Base-by-base conservation (phyloP, 139 green algal species). In the Desmodesmus armatus region DNA sequence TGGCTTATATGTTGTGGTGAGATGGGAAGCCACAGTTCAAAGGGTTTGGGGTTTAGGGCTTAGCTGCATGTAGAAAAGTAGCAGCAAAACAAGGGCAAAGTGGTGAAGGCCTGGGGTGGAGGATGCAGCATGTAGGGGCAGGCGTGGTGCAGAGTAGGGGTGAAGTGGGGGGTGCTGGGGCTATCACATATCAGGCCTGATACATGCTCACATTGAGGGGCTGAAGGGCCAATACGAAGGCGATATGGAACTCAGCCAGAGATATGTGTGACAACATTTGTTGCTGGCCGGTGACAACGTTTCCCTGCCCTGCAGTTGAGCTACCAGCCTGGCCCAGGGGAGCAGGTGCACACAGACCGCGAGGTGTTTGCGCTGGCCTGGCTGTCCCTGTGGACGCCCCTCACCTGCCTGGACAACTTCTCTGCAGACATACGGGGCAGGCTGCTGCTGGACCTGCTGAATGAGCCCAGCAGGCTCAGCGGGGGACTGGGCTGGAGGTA, bases 1-100 rank as follows among this genome's bases (percentile, higher is more conserved):
- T 39, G 82, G 82, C 2, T 87, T 87, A 6, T 87, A 87, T 44
- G 82, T 87, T 58, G 82, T 87, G 80, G 65, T 85, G 49, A 78
- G 80, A 5, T n/a, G n/a, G n/a, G n/a, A n/a, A n/a, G n/a, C n/a
- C n/a, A n/a, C n/a, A n/a, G n/a, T n/a, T n/a, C n/a, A n/a, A n/a
- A n/a, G n/a, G n/a, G n/a, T n/a, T n/a, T n/a, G n/a, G n/a, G n/a
- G n/a, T n/a, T n/a, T n/a, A n/a, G n/a, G n/a, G n/a, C n/a, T n/a
- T n/a, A n/a, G n/a, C n/a, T n/a, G n/a, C n/a, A n/a, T n/a, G n/a
- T n/a, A n/a, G n/a, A n/a, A n/a, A n/a, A n/a, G n/a, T n/a, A n/a
- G n/a, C n/a, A n/a, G n/a, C n/a, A n/a, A n/a, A n/a, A n/a, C n/a
- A n/a, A n/a, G n/a, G n/a, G n/a, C n/a, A 23, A 65, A 23, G 53